Evolutionary conservation across 78 protist species (phyloP).

Genomic region (Goniomonas avonlea): DNA sequence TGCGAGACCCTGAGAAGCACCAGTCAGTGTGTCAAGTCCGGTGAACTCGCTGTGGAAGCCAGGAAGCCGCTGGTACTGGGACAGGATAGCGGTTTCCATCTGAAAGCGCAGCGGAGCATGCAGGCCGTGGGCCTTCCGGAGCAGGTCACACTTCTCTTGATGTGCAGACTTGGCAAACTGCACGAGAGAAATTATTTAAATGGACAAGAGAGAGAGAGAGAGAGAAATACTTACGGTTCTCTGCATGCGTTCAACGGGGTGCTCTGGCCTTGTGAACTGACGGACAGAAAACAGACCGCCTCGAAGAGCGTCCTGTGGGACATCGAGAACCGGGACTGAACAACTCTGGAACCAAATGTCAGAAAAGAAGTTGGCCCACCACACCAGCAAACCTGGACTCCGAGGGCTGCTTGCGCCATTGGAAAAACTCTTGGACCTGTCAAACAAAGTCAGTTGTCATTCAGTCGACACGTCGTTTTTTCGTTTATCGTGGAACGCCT

Average conservation of each 20-base stretch:
- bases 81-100: conserved; percentile 8
- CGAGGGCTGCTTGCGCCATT: no score
- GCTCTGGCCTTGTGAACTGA: neutral
- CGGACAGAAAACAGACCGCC: neutral
- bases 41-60: conserved; percentile 24
- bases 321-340: no score
- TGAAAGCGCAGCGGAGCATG: conserved; percentile 26
- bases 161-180: neutral
- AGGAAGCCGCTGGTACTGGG: conserved; percentile 18
- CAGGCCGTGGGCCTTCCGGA: neutral
- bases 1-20: neutral
- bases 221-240: neutral
- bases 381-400: no score
- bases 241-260: neutral
- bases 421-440: no score
- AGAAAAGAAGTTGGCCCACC: no score
- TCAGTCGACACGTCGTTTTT: no score
- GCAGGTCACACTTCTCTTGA: neutral
- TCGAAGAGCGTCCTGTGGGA: neutral
- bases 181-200: neutral
- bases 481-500: no score
- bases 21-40: neutral
- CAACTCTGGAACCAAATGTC: no score
- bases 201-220: neutral
- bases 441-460: no score